phyloP scores from a whole-genome alignment of 2,329 filamentous ascomycete genomes.

The Geosmithia flava region DNA sequence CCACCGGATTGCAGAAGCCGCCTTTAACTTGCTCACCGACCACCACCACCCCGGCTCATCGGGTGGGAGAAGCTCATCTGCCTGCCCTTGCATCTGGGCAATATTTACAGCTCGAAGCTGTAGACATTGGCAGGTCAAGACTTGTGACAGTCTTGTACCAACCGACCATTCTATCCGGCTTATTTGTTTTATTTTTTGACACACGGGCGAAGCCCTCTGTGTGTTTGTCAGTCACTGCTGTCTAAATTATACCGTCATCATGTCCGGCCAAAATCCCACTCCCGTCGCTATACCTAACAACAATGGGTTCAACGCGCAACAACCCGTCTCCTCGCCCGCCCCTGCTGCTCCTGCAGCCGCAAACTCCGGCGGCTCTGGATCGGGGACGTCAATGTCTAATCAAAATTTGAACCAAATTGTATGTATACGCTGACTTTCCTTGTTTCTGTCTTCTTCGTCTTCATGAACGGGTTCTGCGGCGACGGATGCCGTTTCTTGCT shows the following conservation, averaged over 20 bases:
- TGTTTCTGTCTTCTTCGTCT: conserved; percentile 1
- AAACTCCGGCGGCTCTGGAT: conserved; percentile 7
- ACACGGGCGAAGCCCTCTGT: too few species aligned
- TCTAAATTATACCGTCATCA: conserved; percentile 5
- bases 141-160: too few species aligned
- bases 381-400: conserved; percentile 49
- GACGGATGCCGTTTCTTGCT: too few species aligned
- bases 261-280: conserved; percentile 20
- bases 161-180: too few species aligned
- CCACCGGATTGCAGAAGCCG: not conserved
- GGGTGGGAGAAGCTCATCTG: not conserved
- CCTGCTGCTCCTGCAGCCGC: conserved; percentile 11
- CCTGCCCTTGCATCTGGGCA: not conserved
- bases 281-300: conserved; percentile 14
- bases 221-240: not conserved
- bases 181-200: too few species aligned
- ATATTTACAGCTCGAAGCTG: not conserved
- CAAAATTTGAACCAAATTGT: conserved; percentile 95
- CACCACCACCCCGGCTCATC: not conserved
- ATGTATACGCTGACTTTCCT: conserved; percentile 26
- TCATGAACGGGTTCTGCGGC: not conserved
- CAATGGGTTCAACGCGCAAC: conserved; percentile 16
- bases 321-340: conserved; percentile 18
- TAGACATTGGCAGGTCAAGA: too few species aligned
- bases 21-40: too few species aligned